These are phyloP conservation scores for Saturnispora serradocipensis DNA, from an alignment of 805 yeast species.

Conservation along the genomic window DNA sequence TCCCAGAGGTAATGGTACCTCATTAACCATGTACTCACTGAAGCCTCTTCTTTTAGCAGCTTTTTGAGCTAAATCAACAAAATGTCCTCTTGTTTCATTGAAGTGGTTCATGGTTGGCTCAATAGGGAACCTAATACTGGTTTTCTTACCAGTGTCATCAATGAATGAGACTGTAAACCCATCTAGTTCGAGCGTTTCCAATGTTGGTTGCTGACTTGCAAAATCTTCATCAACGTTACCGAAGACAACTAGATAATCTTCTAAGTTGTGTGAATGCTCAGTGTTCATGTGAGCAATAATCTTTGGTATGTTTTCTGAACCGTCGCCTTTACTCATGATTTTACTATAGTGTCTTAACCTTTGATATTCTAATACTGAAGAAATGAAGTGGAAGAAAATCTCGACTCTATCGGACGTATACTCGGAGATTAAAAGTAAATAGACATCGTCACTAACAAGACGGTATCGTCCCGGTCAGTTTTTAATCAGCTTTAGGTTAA, in stretches of 20 bases:
- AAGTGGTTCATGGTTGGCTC: constrained; percentile 39
- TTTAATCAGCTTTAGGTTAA: no score
- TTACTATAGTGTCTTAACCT: not conserved
- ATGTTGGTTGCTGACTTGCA: constrained; percentile 28
- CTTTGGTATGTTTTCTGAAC: constrained; percentile 22
- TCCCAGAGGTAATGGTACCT: constrained; percentile 22
- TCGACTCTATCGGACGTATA: not conserved
- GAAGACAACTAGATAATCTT: constrained; percentile 63
- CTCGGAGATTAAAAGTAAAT: not conserved
- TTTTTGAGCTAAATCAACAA: constrained; percentile 66
- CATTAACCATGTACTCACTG: constrained; percentile 33
- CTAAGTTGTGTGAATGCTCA: constrained; percentile 62
- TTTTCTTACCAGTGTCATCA: constrained; percentile 26
- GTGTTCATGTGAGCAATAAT: constrained; percentile 74
- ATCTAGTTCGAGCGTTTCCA: constrained; percentile 38
- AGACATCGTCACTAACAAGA: not conserved
- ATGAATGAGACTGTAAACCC: constrained; percentile 34
- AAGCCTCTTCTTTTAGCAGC: constrained; percentile 57
- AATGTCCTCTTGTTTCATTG: constrained; percentile 41
- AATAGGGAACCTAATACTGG: constrained; percentile 31
- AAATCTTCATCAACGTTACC: constrained; percentile 22
- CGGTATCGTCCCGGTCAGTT: no score
- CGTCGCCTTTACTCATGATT: not conserved
- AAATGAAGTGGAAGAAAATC: not conserved
- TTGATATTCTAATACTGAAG: not conserved